Evolutionary conservation across 2,329 filamentous ascomycete genomes (phyloP).

Genomic region (Myriosclerotinia curreyana): DNA sequence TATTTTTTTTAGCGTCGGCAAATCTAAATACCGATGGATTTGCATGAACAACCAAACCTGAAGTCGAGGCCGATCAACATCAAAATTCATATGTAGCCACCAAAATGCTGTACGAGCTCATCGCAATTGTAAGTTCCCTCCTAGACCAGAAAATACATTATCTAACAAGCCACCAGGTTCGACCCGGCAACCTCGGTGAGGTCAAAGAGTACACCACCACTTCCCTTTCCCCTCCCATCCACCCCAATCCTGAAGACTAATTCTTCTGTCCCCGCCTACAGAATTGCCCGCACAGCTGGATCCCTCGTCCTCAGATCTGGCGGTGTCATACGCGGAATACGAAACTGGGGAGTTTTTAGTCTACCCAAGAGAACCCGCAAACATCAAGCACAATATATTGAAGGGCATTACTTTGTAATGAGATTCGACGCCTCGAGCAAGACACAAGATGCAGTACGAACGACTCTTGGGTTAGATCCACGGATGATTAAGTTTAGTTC

Average conservation of each 20-base stretch:
- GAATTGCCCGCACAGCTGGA: constrained; percentile 84
- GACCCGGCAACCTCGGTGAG: constrained; percentile 83
- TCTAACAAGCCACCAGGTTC: constrained; percentile 61
- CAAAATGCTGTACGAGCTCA: constrained; percentile 93
- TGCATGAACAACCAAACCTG: constrained; percentile 12
- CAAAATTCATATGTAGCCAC: constrained; percentile 31
- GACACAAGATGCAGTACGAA: constrained; percentile 71
- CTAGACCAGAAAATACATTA: neutral
- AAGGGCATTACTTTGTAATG: constrained; percentile 97
- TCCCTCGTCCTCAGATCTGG: constrained; percentile 76
- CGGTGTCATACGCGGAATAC: constrained; percentile 87
- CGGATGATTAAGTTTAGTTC: constrained; percentile 83
- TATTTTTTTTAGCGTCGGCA: constrained; percentile 22
- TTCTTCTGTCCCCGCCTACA: constrained; percentile 42
- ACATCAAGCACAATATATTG: constrained; percentile 78
- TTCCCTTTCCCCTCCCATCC: constrained; percentile 22
- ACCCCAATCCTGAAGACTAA: constrained; percentile 13
- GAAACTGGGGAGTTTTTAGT: constrained; percentile 92
- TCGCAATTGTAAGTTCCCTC: constrained; percentile 72
- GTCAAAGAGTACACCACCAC: constrained; percentile 78
- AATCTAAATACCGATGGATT: constrained; percentile 1
- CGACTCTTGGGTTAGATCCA: constrained; percentile 79
- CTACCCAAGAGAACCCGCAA: constrained; percentile 76
- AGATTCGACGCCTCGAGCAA: constrained; percentile 78
- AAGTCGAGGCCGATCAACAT: constrained; percentile 9